Conservation (phyloP, 192 early-diverging fungal species). For the Endogone sp. region DNA sequence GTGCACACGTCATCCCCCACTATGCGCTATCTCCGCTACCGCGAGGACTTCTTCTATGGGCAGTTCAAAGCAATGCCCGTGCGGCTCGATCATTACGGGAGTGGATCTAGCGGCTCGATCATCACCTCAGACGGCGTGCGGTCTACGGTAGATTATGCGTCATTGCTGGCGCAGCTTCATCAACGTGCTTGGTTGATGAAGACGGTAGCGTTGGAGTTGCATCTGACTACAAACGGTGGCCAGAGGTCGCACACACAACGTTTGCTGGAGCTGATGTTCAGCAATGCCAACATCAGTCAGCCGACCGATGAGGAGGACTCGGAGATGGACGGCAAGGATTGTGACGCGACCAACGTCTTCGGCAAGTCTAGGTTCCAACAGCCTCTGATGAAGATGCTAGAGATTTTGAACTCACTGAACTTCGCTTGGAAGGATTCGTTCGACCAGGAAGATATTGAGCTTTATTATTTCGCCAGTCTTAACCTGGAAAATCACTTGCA, state of each 20-base stretch:
- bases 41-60: constrained; percentile 71
- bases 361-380: constrained; percentile 39
- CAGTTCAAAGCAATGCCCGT: constrained; percentile 50
- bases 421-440: constrained; percentile 49
- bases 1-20: constrained; percentile 61
- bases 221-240: constrained; percentile 33
- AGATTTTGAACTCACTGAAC: constrained; percentile 67
- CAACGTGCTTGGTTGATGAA: constrained; percentile 90
- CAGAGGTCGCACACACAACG: constrained; percentile 30
- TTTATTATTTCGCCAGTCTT: constrained; percentile 39
- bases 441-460: constrained; percentile 18
- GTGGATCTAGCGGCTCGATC: constrained; percentile 23
- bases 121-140: constrained; percentile 41
- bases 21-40: constrained; percentile 75
- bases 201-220: constrained; percentile 83
- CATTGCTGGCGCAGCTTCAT: constrained; percentile 57
- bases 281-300: constrained; percentile 19
- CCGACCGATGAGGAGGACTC: constrained; percentile 25
- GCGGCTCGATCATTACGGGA: constrained; percentile 16
- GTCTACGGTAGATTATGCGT: constrained; percentile 17
- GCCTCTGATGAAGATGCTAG: constrained; percentile 69
- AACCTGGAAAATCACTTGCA: constrained; percentile 45
- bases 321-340: constrained; percentile 12
- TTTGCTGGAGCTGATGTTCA: constrained; percentile 34
- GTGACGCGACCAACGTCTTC: constrained; percentile 11